Evolutionary conservation across 768 basidiomycete species (phyloP), one percentile per base, ranked within the genome.

Genomic region (Auricularia cornea): DNA sequence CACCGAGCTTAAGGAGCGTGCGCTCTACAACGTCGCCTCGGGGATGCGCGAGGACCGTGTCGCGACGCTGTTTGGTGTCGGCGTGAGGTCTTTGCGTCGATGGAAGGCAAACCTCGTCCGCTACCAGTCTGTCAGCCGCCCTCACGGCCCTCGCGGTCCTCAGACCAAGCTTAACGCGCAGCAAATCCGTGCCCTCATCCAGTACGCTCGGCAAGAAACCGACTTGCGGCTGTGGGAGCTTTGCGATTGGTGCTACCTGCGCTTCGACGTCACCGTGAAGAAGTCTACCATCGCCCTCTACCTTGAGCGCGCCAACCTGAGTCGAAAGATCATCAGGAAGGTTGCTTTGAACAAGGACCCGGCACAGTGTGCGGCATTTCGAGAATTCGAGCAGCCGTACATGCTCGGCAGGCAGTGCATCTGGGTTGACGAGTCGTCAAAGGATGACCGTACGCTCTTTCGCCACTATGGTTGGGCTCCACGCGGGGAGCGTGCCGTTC

Each of bases 401-500:
- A 41, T 69, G 29, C 65, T 44, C 5, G 61, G 31, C 28, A 51
- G 61, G 14, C 59, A 33, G 48, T 60, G 60, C 38, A 54, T 69
- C 0, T 64, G 61, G n/a, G 59, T 75, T 60, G 73, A 74, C 62
- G 68, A 74, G 57, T 66, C 68, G 20, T 71, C 68, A n/a, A 74
- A 73, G 64, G 70, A 75, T 57, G 69, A 74, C 54, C 63, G 64
- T 1, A 72, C 70, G 23, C 70, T 68, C 61, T 64, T 68, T 26
- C 59, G 66, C 5, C 28, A 67, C 3, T 72, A 66, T 59, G 72
- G 74, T 5, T 11, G 65, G 12, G 60, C 72, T 16, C 61, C 23
- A 3, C 29, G 30, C 29, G 70, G 73, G 1, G 38, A 51, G 31
- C 63, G 66, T 8, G 68, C 61, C 3, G 68, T 76, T 3, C 41